Evolutionary conservation across 2,329 filamentous ascomycete species (phyloP), one percentile per base, ranked within the genome.

Genomic region (Colletotrichum lindemuthianum): DNA sequence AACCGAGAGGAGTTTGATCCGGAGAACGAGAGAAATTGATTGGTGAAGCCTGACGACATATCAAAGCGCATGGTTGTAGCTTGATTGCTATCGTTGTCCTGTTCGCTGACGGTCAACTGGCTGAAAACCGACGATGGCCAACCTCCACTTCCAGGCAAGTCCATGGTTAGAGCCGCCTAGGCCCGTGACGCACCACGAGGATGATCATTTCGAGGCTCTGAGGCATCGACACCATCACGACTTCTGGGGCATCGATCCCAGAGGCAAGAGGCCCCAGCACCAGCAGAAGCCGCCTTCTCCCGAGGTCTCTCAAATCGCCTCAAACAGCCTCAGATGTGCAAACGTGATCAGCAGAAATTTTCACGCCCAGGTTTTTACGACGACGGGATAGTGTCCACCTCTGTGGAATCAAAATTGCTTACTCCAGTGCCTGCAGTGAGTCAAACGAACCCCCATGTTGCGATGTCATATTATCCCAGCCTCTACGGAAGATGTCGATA

Each of bases 241-340:
- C 10, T 16, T n/a, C 9, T n/a, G 24, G 24, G 24, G 24, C 34
- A 45, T 43, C 32, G 36, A 24, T 59, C 48, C 16, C 33, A n/a
- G 15, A 36, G 34, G 16, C 37, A 32, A 15, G 39, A 33, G 12
- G 34, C 3, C 53, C 41, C 13, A 44, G 37, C 33, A 11, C n/a
- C 24, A n/a, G 43, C 60, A 53, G 57, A 4, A 64, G 49, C 61
- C 61, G 61, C 50, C 44, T 64, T 60, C 50, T 64, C 61, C 61
- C 57, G 44, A 51, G 33, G 12, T n/a, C 44, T 60, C 44, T 39
- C 24, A 24, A 34, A 16, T 43, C 15, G 11, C 56, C 24, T 33
- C 16, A 65, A 54, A 55, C 34, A 36, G 52, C 58, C 40, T 53
- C 41, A 43, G 15, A 49, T 39, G 13, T 32, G 50, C 16, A 12